These are phyloP conservation scores for Brassica hybrid DNA, from an alignment of 441 rosid genomes.

Conservation along the genomic window DNA sequence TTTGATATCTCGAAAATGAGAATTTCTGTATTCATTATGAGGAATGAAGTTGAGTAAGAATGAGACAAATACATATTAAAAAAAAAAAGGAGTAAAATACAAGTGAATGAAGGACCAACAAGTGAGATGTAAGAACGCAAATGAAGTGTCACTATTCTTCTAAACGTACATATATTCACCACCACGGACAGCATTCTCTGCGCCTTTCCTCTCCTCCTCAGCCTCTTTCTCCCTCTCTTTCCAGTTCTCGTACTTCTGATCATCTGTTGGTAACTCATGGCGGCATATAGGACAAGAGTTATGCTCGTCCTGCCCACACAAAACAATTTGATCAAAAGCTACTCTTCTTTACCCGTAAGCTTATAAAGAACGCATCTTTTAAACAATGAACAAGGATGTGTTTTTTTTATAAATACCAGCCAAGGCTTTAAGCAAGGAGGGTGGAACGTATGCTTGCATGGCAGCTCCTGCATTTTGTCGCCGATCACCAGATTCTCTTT, in stretches of 20 bases:
- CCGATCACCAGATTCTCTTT: slow-evolving; percentile 71
- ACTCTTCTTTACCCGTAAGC: background rate
- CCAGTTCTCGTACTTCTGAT: slow-evolving; percentile 89
- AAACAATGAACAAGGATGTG: slow-evolving; percentile 4
- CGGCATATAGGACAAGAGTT: slow-evolving; percentile 96
- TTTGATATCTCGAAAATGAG: no score
- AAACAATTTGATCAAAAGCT: slow-evolving; percentile 1
- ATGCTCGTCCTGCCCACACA: background rate
- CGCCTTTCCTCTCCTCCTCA: slow-evolving; percentile 87
- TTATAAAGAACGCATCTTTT: background rate
- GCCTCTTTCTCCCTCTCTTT: slow-evolving; percentile 90
- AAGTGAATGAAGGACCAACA: no score
- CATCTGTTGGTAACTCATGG: slow-evolving; percentile 85
- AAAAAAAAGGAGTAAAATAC: background rate
- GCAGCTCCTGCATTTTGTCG: slow-evolving; percentile 95
- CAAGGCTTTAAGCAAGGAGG: slow-evolving; percentile 96
- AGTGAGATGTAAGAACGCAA: background rate
- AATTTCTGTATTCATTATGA: background rate
- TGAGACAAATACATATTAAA: background rate
- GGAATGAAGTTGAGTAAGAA: background rate
- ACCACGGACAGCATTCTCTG: slow-evolving; percentile 86
- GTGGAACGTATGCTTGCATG: slow-evolving; percentile 87
- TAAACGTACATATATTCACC: slow-evolving; percentile 93
- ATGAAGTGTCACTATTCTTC: slow-evolving; percentile 10
- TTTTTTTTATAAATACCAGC: slow-evolving; percentile 60